phyloP scores from a whole-genome alignment of 1,284 basidiomycete genomes.

The Stereum hirsutum region DNA sequence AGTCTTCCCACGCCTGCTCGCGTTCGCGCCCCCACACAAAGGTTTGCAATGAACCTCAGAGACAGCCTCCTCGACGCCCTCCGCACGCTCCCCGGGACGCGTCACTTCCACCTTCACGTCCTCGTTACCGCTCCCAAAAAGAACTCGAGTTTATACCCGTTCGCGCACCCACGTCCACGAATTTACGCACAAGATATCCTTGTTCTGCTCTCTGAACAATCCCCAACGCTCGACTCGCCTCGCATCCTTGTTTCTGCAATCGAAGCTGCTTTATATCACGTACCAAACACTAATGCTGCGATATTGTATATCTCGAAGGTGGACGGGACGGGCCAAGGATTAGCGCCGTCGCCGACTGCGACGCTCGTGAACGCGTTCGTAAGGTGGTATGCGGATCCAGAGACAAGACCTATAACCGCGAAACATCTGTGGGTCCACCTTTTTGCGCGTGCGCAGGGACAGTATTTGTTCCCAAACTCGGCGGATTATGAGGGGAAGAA shows the following conservation, averaged over 20 bases:
- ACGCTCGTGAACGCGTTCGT: slow-evolving; percentile 65
- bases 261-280: slow-evolving; percentile 74
- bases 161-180: slow-evolving; percentile 54
- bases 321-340: slow-evolving; percentile 81
- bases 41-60: slow-evolving; percentile 35
- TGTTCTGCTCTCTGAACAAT: slow-evolving; percentile 60
- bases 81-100: slow-evolving; percentile 47
- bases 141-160: slow-evolving; percentile 66
- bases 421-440: slow-evolving; percentile 73
- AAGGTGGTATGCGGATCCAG: slow-evolving; percentile 57
- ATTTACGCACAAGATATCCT: slow-evolving; percentile 70
- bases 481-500: slow-evolving; percentile 66
- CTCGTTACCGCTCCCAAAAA: slow-evolving; percentile 67
- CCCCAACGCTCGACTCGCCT: slow-evolving; percentile 27
- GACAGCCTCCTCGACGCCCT: slow-evolving; percentile 58
- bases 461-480: slow-evolving; percentile 95
- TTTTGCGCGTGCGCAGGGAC: slow-evolving; percentile 85
- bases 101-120: slow-evolving; percentile 66
- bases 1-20: too few species aligned
- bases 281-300: slow-evolving; percentile 58
- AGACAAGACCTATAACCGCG: slow-evolving; percentile 47
- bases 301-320: slow-evolving; percentile 92
- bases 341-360: slow-evolving; percentile 51
- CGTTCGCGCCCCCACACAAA: too few species aligned
- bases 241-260: slow-evolving; percentile 71